Conservation (phyloP, 2,329 filamentous ascomycete genomes). For the Fusarium verticillioides region DNA sequence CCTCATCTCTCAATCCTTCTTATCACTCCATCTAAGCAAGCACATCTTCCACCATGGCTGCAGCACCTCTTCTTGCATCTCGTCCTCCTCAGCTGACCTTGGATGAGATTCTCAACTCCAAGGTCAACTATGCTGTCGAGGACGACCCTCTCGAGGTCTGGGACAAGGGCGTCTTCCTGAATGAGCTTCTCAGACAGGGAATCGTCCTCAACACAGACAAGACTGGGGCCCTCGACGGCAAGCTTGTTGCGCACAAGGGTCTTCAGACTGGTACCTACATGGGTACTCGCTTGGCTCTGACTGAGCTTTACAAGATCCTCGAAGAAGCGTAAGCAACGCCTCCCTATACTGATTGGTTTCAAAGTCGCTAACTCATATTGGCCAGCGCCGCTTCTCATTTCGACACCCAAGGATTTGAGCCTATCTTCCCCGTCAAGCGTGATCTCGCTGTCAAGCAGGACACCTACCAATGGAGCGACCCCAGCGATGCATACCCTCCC, state of each 20-base stretch:
- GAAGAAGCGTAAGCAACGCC: conserved; percentile 12
- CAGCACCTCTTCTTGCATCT: neutral
- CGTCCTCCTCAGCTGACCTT: neutral
- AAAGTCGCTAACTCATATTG: too few species aligned
- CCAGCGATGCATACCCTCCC: conserved; percentile 13
- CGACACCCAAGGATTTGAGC: conserved; percentile 2
- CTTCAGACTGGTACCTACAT: conserved; percentile 19
- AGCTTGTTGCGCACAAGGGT: neutral
- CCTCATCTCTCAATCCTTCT: neutral
- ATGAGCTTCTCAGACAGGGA: conserved; percentile 18
- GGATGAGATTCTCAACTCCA: conserved; percentile 24
- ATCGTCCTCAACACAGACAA: conserved; percentile 20
- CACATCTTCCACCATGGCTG: neutral
- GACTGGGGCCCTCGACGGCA: neutral
- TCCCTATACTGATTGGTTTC: rapidly evolving
- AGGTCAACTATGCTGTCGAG: conserved; percentile 5
- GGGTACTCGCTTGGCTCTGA: conserved; percentile 21
- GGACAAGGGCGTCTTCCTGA: conserved; percentile 30
- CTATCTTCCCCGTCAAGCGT: conserved; percentile 14
- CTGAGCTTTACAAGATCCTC: conserved; percentile 23
- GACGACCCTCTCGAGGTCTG: conserved; percentile 12
- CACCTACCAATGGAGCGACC: conserved; percentile 23
- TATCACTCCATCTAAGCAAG: neutral
- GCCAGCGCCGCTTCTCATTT: neutral
- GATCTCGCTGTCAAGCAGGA: conserved; percentile 3